These are phyloP conservation scores for Fusarium armeniacum DNA, from an alignment of 2,329 filamentous ascomycete genomes.

Conservation along the genomic window DNA sequence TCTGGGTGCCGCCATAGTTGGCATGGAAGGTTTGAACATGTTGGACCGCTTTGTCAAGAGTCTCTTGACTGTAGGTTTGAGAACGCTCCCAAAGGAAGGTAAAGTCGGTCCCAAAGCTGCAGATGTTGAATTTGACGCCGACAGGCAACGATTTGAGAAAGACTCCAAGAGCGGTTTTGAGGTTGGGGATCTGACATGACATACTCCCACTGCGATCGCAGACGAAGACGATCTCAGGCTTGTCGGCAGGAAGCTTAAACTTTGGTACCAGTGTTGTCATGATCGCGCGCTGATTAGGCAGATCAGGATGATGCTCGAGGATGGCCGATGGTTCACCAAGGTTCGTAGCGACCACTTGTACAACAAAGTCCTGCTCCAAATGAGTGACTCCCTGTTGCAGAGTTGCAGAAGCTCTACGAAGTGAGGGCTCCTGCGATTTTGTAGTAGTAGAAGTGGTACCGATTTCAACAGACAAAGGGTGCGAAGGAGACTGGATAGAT, in stretches of 20 bases:
- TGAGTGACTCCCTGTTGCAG: constrained; percentile 66
- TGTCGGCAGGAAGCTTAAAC: constrained; percentile 70
- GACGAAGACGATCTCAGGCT: constrained; percentile 77
- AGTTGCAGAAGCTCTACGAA: constrained; percentile 73
- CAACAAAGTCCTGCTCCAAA: constrained; percentile 75
- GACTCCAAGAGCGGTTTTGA: constrained; percentile 69
- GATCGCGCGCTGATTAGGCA: constrained; percentile 73
- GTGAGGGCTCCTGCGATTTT: constrained; percentile 61
- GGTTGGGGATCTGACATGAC: constrained; percentile 65
- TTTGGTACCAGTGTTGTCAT: constrained; percentile 80
- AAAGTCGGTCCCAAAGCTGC: constrained; percentile 70
- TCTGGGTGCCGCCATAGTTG: constrained; percentile 68
- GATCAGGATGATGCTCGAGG: constrained; percentile 73
- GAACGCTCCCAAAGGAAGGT: constrained; percentile 65
- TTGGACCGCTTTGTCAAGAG: constrained; percentile 58
- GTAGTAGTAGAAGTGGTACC: constrained; percentile 65
- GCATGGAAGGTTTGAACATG: constrained; percentile 61
- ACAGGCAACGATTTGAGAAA: constrained; percentile 76
- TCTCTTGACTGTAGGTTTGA: constrained; percentile 60
- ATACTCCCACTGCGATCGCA: constrained; percentile 80
- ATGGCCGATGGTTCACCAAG: constrained; percentile 73
- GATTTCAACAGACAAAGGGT: constrained; percentile 75
- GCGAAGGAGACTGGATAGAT: constrained; percentile 75
- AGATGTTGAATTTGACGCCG: constrained; percentile 77
- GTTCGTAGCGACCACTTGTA: constrained; percentile 73